Evolutionary conservation across 2,329 filamentous ascomycete genomes (phyloP).

Genomic region (Pyricularia sp.): DNA sequence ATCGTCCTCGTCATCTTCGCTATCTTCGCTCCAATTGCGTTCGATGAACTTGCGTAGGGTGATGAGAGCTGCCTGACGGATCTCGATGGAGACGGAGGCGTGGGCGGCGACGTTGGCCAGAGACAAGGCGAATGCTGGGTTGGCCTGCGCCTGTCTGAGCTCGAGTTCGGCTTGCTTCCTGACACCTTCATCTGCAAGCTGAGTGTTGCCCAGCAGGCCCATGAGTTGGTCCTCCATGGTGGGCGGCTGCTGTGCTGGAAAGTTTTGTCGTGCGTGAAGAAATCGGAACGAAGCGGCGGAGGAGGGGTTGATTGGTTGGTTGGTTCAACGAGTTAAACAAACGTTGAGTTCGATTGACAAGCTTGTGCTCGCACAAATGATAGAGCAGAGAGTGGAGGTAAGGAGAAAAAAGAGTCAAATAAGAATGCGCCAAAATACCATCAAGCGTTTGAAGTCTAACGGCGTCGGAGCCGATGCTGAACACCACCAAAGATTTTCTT

Average conservation of each 20-base stretch:
- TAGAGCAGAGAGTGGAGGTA: not conserved
- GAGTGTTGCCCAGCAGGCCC: slow-evolving; percentile 78
- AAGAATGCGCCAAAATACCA: not conserved
- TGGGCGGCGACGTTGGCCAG: slow-evolving; percentile 77
- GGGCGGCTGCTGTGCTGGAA: slow-evolving; percentile 10
- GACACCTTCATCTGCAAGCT: slow-evolving; percentile 63
- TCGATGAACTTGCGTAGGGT: slow-evolving; percentile 76
- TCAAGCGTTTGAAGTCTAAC: not conserved
- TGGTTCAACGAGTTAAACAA: not conserved
- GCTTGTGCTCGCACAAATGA: not conserved
- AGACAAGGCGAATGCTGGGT: slow-evolving; percentile 65
- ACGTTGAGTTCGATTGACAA: not conserved
- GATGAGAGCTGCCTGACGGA: slow-evolving; percentile 77
- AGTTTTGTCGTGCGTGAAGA: not conserved
- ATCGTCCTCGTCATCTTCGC: slow-evolving; percentile 65
- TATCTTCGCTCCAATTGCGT: slow-evolving; percentile 70
- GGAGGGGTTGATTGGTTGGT: not conserved
- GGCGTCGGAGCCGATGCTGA: not conserved
- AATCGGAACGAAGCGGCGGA: not conserved
- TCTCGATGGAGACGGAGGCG: slow-evolving; percentile 58
- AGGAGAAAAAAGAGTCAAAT: not conserved
- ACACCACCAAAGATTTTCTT: not conserved
- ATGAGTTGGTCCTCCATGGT: slow-evolving; percentile 63
- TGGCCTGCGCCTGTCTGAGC: slow-evolving; percentile 60
- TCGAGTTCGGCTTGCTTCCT: slow-evolving; percentile 83